These are phyloP conservation scores for Gamarada debralockiae DNA, from an alignment of 495 filamentous ascomycete genomes.

Conservation along the genomic window DNA sequence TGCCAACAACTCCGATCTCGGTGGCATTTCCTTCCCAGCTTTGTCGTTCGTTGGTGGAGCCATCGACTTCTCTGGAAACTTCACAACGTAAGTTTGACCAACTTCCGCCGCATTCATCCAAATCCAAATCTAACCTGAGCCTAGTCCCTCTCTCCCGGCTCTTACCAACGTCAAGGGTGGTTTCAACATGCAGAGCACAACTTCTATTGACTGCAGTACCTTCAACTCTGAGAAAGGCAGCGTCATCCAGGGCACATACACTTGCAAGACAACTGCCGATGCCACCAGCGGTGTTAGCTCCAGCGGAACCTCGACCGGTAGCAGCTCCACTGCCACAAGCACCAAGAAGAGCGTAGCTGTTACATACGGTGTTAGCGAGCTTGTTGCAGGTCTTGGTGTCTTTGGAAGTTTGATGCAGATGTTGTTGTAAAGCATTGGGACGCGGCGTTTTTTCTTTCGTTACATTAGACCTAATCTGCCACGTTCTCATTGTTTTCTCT, in stretches of 20 bases:
- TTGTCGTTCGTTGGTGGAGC: slow-evolving; percentile 75
- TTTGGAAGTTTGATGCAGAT: slow-evolving; percentile 30
- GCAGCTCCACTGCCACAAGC: slow-evolving; percentile 32
- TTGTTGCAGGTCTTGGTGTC: slow-evolving; percentile 27
- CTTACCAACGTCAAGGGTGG: slow-evolving; percentile 77
- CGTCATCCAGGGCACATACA: slow-evolving; percentile 59
- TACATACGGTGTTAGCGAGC: slow-evolving; percentile 31
- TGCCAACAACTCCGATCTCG: slow-evolving; percentile 79
- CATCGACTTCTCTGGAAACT: slow-evolving; percentile 83
- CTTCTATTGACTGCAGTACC: slow-evolving; percentile 29
- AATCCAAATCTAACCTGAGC: slow-evolving; percentile 17
- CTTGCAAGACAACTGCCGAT: slow-evolving; percentile 45
- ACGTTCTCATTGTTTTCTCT: slow-evolving; percentile 22
- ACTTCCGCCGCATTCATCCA: neutral
- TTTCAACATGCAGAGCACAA: slow-evolving; percentile 77
- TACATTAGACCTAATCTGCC: slow-evolving; percentile 32
- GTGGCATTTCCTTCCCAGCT: slow-evolving; percentile 58
- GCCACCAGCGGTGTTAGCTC: slow-evolving; percentile 34
- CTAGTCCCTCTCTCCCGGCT: slow-evolving; percentile 63
- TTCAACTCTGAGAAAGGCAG: slow-evolving; percentile 41
- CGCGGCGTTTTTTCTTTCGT: slow-evolving; percentile 23
- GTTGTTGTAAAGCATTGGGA: slow-evolving; percentile 31
- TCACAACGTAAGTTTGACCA: slow-evolving; percentile 64
- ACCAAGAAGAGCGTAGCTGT: slow-evolving; percentile 41
- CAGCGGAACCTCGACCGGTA: slow-evolving; percentile 9